Evolutionary conservation across 495 filamentous ascomycete genomes (phyloP), one percentile per base, ranked within the genome.

Genomic region (Aspergillus olivimuriae): DNA sequence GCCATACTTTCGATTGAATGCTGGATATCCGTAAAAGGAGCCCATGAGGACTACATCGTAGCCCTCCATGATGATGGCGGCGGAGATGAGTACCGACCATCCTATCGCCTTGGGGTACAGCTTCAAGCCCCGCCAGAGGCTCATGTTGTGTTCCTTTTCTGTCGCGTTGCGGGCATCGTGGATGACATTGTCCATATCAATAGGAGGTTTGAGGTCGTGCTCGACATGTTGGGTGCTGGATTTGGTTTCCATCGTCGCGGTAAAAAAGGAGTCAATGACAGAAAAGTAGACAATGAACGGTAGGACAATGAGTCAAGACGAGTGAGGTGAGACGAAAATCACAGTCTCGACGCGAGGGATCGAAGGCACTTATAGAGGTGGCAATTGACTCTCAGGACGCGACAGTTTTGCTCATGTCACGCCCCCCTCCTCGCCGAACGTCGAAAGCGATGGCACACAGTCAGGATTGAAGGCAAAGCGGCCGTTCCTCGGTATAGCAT

Each of bases 61-160:
- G 2, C 70, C 70, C 49, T 73, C 69, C 71, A 75, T 75, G 47
- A 70, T 58, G 20, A 75, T 56, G 9, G 57, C 53, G 1, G 62
- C 53, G 0, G 68, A 72, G 21, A 73, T 44, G 0, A 69, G 46
- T n/a, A 73, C 43, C 5, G 62, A 67, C 67, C 67, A 75, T 2
- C 45, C 58, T 4, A 71, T 59, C 8, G 72, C 72, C 41, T 74
- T 67, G 5, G 66, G 71, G 44, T 72, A 74, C 34, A 66, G 49
- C 24, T 53, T 58, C 35, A 72, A 18, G 18, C 47, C 48, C 38
- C 52, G 43, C 42, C 32, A 43, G 12, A 60, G 40, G 12, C 44
- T 52, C 57, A 60, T 57, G 6, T 28, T 28, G 24, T 28, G 24
- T 11, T 28, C 24, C 24, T 38, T 23, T n/a, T 5, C 23, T n/a